Evolutionary conservation across 2,329 filamentous ascomycete genomes (phyloP).

Genomic region (Colletotrichum sp.): DNA sequence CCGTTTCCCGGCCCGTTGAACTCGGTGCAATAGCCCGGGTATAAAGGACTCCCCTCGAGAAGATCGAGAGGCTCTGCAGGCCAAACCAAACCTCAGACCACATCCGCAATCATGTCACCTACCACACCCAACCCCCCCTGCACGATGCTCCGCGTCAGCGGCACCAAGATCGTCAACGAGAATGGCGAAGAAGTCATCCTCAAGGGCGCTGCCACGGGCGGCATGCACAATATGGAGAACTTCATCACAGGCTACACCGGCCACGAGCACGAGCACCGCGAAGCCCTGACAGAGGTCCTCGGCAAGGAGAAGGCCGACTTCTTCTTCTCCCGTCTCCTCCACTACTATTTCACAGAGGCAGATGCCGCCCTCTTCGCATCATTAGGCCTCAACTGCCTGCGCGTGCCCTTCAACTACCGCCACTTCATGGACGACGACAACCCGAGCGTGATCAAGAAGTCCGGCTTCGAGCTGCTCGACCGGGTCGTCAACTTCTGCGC

Average conservation of each 20-base stretch:
- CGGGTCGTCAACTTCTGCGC: constrained; percentile 51
- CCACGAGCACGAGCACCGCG: constrained; percentile 62
- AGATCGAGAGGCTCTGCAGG: not conserved
- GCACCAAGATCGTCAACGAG: constrained; percentile 46
- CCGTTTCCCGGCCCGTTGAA: not conserved
- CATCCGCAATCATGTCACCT: not conserved
- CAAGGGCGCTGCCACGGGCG: constrained; percentile 34
- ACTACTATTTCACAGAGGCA: constrained; percentile 63
- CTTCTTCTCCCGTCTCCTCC: constrained; percentile 62
- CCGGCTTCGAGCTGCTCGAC: constrained; percentile 55
- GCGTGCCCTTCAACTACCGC: constrained; percentile 66
- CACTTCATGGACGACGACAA: constrained; percentile 60
- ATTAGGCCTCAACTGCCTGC: constrained; percentile 61
- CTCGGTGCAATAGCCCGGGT: not conserved
- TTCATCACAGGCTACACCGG: constrained; percentile 69
- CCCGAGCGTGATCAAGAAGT: constrained; percentile 49
- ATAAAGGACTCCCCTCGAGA: not conserved
- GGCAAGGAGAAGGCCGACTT: constrained; percentile 62
- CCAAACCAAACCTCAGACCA: not conserved
- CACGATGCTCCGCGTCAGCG: constrained; percentile 33
- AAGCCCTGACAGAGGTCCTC: constrained; percentile 56
- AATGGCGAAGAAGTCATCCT: constrained; percentile 51
- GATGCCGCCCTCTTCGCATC: constrained; percentile 64
- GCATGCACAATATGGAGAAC: constrained; percentile 58
- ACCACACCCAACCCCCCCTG: constrained; percentile 22